Evolutionary conservation across 345 rosid species (phyloP), one percentile per base, ranked within the genome.

Genomic region (Euphorbia tirucalli): DNA sequence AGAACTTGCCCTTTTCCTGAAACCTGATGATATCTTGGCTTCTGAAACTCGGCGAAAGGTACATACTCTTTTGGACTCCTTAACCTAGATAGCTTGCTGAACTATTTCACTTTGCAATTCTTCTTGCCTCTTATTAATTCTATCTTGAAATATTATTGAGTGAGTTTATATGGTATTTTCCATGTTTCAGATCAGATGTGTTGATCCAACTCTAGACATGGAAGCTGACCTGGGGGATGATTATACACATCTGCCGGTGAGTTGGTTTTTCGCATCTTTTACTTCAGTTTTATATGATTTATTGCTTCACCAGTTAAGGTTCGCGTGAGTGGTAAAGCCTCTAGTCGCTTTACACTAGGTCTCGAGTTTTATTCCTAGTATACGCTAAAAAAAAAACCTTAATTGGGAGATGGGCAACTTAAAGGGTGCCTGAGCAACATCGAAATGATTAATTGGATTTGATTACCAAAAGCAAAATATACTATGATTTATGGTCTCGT

Each of bases 181-280:
- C 5, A 35, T 25, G 64, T 64, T 77, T 77, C 88, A 95, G 98
- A 87, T 95, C 71, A 85, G 89, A 75, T 83, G 86, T 77, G 97
- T 95, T 75, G 99, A 95, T 83, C 97, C 98, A 70, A 90, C 98
- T 46, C 84, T 95, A 71, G 90, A 92, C 80, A 89, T 95, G 91
- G 97, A 90, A 81, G 98, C 98, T 63, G 99, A 95, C 65, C 74
- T 70, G 78, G 98, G 98, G 69, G 99, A 95, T 80, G 99, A 95
- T 85, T 95, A 95, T 81, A 85, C 87, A 35, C 99, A 92, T 81
- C 90, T 95, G 76, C 91, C 86, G 25, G 99, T 95, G 87, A 56
- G 90, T 75, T 79, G n/a, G 60, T 71, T 32, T 60, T 35, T 14
- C 46, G 22, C 4, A 5, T 59, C 46, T 24, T 31, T 56, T 32